Conservation (phyloP, 140 eudicot species). For the Stevia rebaudiana region DNA sequence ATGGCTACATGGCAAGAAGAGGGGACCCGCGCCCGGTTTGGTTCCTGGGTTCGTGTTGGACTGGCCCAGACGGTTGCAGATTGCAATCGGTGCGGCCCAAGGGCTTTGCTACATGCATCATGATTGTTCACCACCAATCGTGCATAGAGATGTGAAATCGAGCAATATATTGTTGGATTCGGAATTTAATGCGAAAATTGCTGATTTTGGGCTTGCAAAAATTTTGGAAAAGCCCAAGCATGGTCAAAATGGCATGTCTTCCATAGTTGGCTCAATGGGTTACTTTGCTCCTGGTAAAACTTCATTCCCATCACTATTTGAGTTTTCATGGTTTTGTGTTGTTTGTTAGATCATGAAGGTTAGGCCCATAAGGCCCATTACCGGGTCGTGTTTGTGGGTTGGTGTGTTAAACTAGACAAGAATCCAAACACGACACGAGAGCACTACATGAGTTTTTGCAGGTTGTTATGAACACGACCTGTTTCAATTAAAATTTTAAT, state of each 20-base stretch:
- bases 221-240: conserved; percentile 41
- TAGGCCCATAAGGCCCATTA: not conserved
- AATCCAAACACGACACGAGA: not conserved
- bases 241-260: conserved; percentile 47
- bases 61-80: conserved; percentile 69
- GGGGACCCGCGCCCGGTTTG: conserved; percentile 15
- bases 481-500: not conserved
- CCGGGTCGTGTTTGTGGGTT: not conserved
- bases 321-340: not conserved
- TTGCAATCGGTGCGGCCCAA: conserved; percentile 75
- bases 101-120: conserved; percentile 91
- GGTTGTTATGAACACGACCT: not conserved
- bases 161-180: conserved; percentile 74
- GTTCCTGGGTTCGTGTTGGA: conserved; percentile 28
- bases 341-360: not conserved
- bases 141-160: conserved; percentile 77
- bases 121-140: conserved; percentile 57
- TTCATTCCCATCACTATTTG: conserved; percentile 4
- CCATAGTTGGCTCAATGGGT: conserved; percentile 71
- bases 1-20: conserved; percentile 64
- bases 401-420: not conserved
- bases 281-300: conserved; percentile 72
- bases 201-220: conserved; percentile 84
- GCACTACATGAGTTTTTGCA: not conserved
- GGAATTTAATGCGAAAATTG: conserved; percentile 53